These are phyloP conservation scores for Fagopyrum tataricum DNA, from an alignment of 148 eudicot species.

Conservation along the genomic window DNA sequence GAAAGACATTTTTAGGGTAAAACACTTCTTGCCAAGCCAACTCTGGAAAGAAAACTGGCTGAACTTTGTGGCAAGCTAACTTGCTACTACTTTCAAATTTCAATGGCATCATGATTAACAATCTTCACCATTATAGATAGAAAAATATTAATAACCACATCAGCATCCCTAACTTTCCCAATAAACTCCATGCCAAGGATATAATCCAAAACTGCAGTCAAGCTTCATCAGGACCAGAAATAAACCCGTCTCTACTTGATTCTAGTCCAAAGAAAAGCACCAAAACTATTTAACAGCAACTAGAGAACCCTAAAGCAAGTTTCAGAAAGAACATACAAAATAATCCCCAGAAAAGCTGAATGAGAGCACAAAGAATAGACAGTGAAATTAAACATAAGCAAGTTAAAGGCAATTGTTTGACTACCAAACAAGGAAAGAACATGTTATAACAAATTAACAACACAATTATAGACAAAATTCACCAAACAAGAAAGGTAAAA, in stretches of 20 bases:
- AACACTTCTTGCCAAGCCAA: background rate
- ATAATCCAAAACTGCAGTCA: background rate
- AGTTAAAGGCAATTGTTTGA: background rate
- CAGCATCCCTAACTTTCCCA: conserved; percentile 3
- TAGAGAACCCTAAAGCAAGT: background rate
- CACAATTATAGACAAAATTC: background rate
- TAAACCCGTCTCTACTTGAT: background rate
- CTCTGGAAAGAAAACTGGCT: background rate
- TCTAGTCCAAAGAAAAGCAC: conserved; percentile 3
- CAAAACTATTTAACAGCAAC: conserved; percentile 2
- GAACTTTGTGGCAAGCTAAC: background rate
- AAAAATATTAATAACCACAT: background rate
- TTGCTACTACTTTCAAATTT: background rate
- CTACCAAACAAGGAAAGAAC: background rate
- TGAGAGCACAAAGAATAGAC: background rate
- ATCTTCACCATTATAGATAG: conserved; percentile 4
- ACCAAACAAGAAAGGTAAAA: background rate
- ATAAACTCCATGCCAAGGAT: background rate
- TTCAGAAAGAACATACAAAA: background rate
- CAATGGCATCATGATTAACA: background rate
- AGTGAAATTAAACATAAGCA: background rate
- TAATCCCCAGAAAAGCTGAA: conserved; percentile 1
- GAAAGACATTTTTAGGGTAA: background rate
- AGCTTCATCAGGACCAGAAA: background rate
- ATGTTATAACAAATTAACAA: background rate